phyloP scores from a whole-genome alignment of 768 basidiomycete genomes.

The Suillus subaureus region DNA sequence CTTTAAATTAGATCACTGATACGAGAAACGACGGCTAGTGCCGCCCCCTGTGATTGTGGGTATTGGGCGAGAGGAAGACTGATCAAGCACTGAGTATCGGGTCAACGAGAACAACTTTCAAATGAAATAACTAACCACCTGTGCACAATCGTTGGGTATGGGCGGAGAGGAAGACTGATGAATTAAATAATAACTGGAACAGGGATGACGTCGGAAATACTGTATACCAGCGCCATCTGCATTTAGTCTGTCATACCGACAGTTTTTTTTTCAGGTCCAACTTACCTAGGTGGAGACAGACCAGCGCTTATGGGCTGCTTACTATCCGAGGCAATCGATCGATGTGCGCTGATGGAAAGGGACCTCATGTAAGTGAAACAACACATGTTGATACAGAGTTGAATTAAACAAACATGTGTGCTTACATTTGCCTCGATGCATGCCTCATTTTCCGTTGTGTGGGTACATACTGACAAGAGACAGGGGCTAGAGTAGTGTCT shows the following conservation, averaged over 20 bases:
- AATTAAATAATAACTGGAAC: neutral
- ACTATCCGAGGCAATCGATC: slow-evolving; percentile 1
- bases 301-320: neutral
- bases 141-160: neutral
- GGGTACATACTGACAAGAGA: slow-evolving; percentile 2
- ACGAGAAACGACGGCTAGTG: neutral
- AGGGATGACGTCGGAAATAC: neutral
- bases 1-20: neutral
- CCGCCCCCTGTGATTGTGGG: neutral
- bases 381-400: slow-evolving; percentile 3
- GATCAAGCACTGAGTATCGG: neutral
- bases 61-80: neutral
- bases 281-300: neutral
- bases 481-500: neutral
- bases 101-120: neutral
- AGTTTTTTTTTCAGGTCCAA: neutral
- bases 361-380: neutral
- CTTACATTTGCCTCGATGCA: neutral
- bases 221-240: neutral
- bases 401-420: neutral
- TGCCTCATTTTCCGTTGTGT: slow-evolving; percentile 6
- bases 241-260: neutral
- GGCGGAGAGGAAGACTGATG: neutral
- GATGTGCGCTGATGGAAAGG: neutral
- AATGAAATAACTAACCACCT: neutral